A percentile compares a stretch with the other conserved stretches of the same genome.
Conservation (phyloP, 2,329 filamentous ascomycete genomes). For the Malbranchea zuffiana region DNA sequence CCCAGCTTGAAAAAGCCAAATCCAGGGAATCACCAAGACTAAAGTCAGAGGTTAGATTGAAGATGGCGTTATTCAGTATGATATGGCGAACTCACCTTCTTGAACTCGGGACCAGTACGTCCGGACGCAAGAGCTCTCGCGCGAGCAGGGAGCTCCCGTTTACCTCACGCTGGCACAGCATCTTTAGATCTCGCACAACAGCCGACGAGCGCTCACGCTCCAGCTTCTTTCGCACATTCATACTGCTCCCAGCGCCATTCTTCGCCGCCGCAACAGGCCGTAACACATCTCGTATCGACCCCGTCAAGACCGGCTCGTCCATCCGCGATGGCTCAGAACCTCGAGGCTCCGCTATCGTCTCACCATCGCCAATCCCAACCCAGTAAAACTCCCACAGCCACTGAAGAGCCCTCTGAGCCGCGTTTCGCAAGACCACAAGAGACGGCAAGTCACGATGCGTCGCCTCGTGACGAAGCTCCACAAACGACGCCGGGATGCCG, state of each 20-base stretch:
- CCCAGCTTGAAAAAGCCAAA: slow-evolving; percentile 26
- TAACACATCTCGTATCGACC: slow-evolving; percentile 6
- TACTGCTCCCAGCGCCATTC: background rate
- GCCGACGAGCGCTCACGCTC: slow-evolving; percentile 1
- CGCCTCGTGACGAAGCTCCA: slow-evolving; percentile 79
- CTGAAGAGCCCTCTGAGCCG: slow-evolving; percentile 56
- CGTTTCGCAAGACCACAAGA: slow-evolving; percentile 58
- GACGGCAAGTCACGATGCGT: slow-evolving; percentile 81
- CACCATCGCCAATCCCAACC: slow-evolving; percentile 39
- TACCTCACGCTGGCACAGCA: slow-evolving; percentile 7
- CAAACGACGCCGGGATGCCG: slow-evolving; percentile 54
- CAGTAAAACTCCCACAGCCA: slow-evolving; percentile 94
- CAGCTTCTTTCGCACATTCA: background rate
- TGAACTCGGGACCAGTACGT: slow-evolving; percentile 9
- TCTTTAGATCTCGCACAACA: slow-evolving; percentile 6
- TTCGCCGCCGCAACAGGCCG: background rate
- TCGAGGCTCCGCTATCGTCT: background rate
- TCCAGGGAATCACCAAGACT: slow-evolving; percentile 24
- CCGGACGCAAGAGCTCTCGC: slow-evolving; percentile 7
- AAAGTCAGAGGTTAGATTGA: slow-evolving; percentile 7
- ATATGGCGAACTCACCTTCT: slow-evolving; percentile 8
- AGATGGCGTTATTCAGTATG: background rate
- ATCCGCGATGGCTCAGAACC: background rate
- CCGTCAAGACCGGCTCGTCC: background rate
- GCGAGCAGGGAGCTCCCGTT: slow-evolving; percentile 2